Evolutionary conservation across 495 filamentous ascomycete species (phyloP), one percentile per base, ranked within the genome.

Genomic region (Oidiodendron maius): DNA sequence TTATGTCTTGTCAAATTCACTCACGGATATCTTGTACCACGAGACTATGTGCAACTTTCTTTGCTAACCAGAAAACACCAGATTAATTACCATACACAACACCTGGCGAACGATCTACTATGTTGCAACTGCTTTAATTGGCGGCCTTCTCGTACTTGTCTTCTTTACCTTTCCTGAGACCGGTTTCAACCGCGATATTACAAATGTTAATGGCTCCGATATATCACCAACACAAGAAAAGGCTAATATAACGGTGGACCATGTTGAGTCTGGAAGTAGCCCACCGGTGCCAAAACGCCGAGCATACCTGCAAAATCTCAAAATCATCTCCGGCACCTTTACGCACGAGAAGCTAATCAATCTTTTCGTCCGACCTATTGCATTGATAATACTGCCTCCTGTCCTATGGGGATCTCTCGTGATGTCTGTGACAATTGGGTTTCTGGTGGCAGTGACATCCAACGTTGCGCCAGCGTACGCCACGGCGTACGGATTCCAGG

Each of bases 81-180:
- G 73, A 1, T 50, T 76, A 2, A 76, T 80, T 50, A 69, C 71
- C 10, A 76, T 75, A 43, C 44, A 65, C 34, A 56, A 72, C 40
- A 36, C 56, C 37, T 78, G 76, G 75, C 64, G 71, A 15, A 60
- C 59, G 23, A 77, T 80, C 55, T 78, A 77, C 51, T 69, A 70
- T 40, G 66, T 78, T 6, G 67, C 67, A 4, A 52, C 63, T 6
- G 71, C 68, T 16, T 49, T 77, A 17, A 67, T 77, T 42, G 72
- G 67, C 22, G 36, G 56, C 20, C 49, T 67, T 20, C 68, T 71
- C 2, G 42, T 77, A 5, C 51, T 77, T 8, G 67, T 69, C 6
- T 56, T 76, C 48, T 69, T 74, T 42, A 70, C 69, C n/a, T 75
- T 78, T 39, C 76, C 76, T 4, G 76, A 80, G 57, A 80, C 75